These are phyloP conservation scores for Tylopilus intermedius DNA, from an alignment of 768 basidiomycete species.

Conservation along the genomic window DNA sequence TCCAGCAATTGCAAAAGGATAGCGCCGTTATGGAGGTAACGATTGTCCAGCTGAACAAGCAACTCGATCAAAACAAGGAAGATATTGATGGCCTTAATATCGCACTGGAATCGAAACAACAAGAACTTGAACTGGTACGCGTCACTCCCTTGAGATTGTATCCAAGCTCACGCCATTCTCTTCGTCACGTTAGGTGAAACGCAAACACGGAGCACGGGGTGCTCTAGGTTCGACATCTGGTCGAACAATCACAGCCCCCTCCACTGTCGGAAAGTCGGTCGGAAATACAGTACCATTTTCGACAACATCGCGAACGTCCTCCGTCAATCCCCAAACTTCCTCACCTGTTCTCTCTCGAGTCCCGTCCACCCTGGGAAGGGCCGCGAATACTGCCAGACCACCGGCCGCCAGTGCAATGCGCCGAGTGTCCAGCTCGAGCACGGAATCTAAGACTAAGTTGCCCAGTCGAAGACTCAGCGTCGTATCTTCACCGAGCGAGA, in stretches of 20 bases:
- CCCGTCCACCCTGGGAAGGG: constrained; percentile 30
- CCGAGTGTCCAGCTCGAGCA: constrained; percentile 29
- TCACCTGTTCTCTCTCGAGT: constrained; percentile 32
- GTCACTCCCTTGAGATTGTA: background rate
- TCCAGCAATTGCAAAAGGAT: constrained; percentile 71
- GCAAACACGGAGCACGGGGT: constrained; percentile 52
- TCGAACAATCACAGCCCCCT: constrained; percentile 37
- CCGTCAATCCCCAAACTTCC: constrained; percentile 30
- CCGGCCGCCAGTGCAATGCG: constrained; percentile 16
- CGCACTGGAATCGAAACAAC: constrained; percentile 89
- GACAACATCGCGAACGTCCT: constrained; percentile 30
- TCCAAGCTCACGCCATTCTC: constrained; percentile 2
- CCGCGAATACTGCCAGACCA: constrained; percentile 15
- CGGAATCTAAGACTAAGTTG: constrained; percentile 32
- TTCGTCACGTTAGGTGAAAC: constrained; percentile 48
- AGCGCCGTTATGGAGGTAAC: constrained; percentile 83
- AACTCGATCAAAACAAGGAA: constrained; percentile 62
- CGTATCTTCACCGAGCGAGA: constrained; percentile 45
- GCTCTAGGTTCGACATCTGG: constrained; percentile 56
- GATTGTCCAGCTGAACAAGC: constrained; percentile 66
- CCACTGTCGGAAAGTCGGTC: constrained; percentile 25
- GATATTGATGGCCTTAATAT: constrained; percentile 84
- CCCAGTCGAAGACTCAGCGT: constrained; percentile 32
- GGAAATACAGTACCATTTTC: constrained; percentile 53
- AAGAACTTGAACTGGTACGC: constrained; percentile 84